Base-by-base conservation (phyloP, 2,329 filamentous ascomycete species). In the Pseudocercospora eumusae region DNA sequence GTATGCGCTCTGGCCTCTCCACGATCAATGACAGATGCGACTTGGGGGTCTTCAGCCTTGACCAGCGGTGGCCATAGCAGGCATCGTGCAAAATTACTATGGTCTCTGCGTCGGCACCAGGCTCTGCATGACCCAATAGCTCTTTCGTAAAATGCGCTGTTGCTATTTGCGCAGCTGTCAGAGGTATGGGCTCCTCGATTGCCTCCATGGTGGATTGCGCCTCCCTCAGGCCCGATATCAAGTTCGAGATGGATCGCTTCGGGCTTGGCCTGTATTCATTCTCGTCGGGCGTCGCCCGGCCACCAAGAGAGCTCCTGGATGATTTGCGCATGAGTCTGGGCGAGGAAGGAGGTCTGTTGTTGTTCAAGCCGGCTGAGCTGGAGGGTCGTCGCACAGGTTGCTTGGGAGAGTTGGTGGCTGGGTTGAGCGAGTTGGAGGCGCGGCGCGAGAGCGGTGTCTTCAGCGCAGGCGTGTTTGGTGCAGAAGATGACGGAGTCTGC, bases 11-110 rank as follows among this genome's bases (percentile, higher is more conserved):
- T 0, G 95, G 95, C 10, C 95, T 84, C 78, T 99, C 95, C 54
- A 99, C 93, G 67, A 99, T 96, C 60, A 88, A 90, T 70, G 81
- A 86, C 1, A 98, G 82, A 15, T 84, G 84, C 49, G 80, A 83
- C 70, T 89, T 89, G 21, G 86, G 88, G 0, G 92, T 89, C 69
- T 90, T 88, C 3, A 92, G 92, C 49, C 95, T 85, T 10, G 93
- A 91, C 76, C 88, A 99, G 21, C 92, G 88, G 78, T 99, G 95
- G 23, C 93, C 93, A 74, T 98, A 99, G 77, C 93, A 96, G 57
- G 90, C 88, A 78, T 99, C 95, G 71, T 98, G 92, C 1, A 99
- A 80, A 28, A 99, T 84, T 52, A 98, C 92, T 4, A 96, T 78
- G 0, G 92, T 92, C 63, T 92, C 81, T 2, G 83, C 75, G 6